Evolutionary conservation across 2,329 filamentous ascomycete species (phyloP).

Genomic region (Fusarium liriodendri): DNA sequence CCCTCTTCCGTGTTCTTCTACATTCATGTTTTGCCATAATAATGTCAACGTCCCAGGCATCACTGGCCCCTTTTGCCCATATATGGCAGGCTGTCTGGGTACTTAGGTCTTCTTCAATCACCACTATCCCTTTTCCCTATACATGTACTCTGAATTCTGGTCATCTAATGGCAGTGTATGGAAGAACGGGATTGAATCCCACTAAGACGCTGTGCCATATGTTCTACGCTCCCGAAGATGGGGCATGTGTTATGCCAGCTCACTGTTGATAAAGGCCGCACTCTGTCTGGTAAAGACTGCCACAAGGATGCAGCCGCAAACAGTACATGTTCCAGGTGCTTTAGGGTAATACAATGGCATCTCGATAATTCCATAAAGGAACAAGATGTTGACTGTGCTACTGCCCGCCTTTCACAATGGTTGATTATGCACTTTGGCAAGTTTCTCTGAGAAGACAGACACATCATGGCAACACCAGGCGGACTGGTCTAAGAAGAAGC

Average conservation of each 20-base stretch:
- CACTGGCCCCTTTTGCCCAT: neutral
- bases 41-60: neutral
- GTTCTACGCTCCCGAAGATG: neutral
- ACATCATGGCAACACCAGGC: neutral
- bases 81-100: neutral
- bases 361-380: too few relatives aligned
- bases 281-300: neutral
- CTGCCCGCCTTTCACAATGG: neutral
- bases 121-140: neutral
- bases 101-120: neutral
- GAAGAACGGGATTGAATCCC: neutral
- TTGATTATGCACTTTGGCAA: neutral
- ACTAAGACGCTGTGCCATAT: neutral
- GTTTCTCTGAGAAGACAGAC: neutral
- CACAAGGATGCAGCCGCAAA: too few relatives aligned
- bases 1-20: neutral
- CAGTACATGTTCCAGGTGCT: too few relatives aligned
- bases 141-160: neutral
- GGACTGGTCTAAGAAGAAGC: neutral
- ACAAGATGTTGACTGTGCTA: neutral
- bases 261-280: neutral
- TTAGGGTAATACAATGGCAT: neutral
- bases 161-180: neutral
- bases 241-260: neutral
- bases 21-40: neutral